Percentiles rank a stretch among this genome's conserved stretches.
Evolutionary conservation across 2,329 filamentous ascomycete genomes (phyloP).

Genomic region (Hymenoscyphus fructigenus): DNA sequence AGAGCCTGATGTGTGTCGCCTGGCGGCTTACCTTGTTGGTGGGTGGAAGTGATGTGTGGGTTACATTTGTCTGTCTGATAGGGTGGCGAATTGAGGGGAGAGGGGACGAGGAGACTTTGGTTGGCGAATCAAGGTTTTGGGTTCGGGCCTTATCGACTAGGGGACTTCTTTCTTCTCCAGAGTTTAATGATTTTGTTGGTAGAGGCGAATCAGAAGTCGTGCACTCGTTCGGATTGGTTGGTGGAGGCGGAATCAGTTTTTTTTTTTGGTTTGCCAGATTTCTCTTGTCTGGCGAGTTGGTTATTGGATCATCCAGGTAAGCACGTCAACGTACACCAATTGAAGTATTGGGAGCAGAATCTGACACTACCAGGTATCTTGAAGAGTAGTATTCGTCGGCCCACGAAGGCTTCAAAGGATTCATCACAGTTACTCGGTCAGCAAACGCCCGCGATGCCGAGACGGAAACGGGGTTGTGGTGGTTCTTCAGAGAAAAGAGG

Average conservation of each 20-base stretch:
- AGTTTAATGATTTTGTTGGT: background rate
- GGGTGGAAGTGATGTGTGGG: background rate
- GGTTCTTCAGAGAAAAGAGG: background rate
- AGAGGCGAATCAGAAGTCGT: background rate
- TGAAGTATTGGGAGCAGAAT: background rate
- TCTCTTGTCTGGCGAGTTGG: background rate
- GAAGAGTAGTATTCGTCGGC: background rate
- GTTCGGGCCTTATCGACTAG: background rate
- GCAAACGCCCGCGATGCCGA: background rate
- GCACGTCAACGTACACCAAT: background rate
- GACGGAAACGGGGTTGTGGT: background rate
- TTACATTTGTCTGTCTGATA: background rate
- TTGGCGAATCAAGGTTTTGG: background rate
- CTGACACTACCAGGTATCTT: background rate
- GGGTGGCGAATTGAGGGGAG: constrained; percentile 1
- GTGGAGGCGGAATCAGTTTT: background rate
- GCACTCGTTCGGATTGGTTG: background rate
- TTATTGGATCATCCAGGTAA: background rate
- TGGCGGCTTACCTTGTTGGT: background rate
- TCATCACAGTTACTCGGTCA: background rate
- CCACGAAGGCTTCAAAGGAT: background rate
- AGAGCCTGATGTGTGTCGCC: background rate
- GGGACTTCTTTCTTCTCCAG: background rate
- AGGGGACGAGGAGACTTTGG: background rate
- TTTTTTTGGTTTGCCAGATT: background rate